Percentiles rank a stretch among this genome's conserved stretches.
Evolutionary conservation across 2,329 filamentous ascomycete genomes (phyloP).

Genomic region (Davidsoniella neocaledoniae): DNA sequence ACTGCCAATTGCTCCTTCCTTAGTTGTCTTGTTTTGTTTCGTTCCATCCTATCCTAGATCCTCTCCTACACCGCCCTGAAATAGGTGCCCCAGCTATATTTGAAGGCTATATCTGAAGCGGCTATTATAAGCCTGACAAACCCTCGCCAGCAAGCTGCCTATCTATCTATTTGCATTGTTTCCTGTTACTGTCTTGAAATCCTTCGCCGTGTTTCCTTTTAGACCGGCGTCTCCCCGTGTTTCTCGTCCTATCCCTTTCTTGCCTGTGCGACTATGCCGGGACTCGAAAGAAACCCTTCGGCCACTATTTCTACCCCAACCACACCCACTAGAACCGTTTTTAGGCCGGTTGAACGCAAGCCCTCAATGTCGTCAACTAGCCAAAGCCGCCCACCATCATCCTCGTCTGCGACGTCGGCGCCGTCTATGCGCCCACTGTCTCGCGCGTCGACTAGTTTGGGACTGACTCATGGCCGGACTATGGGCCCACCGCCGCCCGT

Average conservation of each 20-base stretch:
- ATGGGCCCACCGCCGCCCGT: conserved; percentile 6
- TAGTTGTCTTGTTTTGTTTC: neutral
- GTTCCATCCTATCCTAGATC: neutral
- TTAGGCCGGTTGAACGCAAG: conserved; percentile 1
- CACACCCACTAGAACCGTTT: conserved; percentile 2
- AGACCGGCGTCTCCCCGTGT: neutral
- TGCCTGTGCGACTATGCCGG: conserved; percentile 9
- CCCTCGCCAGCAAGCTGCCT: neutral
- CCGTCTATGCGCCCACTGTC: conserved; percentile 5
- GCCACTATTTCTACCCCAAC: neutral
- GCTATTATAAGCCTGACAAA: neutral
- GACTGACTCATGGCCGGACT: neutral
- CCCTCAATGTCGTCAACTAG: conserved; percentile 8
- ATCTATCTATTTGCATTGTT: neutral
- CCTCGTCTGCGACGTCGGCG: conserved; percentile 5
- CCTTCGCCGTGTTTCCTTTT: neutral
- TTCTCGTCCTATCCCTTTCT: neutral
- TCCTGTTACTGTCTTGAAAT: neutral
- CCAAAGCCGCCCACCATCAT: conserved; percentile 9
- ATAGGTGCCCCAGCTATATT: too few relatives aligned
- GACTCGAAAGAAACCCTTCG: conserved; percentile 5
- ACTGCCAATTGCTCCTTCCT: neutral
- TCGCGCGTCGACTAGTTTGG: conserved; percentile 5
- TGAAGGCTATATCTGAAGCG: neutral
- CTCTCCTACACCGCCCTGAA: neutral